Evolutionary conservation across 2,329 filamentous ascomycete genomes (phyloP), one percentile per base, ranked within the genome.

Genomic region (Pezizomycotina sp.): DNA sequence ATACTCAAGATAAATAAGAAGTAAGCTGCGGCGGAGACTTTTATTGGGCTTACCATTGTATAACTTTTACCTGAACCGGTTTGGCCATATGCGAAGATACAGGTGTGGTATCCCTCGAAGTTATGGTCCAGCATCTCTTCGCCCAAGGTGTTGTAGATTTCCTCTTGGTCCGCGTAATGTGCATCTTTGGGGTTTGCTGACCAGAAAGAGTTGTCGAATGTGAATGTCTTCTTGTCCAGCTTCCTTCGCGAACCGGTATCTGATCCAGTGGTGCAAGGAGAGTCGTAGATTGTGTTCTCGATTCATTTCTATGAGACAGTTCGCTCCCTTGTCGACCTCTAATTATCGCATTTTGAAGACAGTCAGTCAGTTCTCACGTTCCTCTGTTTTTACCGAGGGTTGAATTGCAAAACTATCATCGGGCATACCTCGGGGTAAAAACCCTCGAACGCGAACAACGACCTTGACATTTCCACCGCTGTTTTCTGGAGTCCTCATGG

Each of bases 121-220:
- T 98, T 98, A 66, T 98, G 89, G 58, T 98, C 89, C 45, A 98
- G 68, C 50, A 98, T 95, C 54, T 95, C 89, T 57, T 93, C 83
- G 36, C 89, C 89, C 15, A 98, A 68, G 41, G 77, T 78, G 53
- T 89, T 81, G 64, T 98, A 95, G 37, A 98, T 77, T 52, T 93
- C 80, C 52, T 83, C 80, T 56, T 98, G 89, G 43, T 77, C 69
- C 3, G 89, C 84, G 55, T 93, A 98, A 60, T 93, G 81, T 20
- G 71, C 63, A 54, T 92, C 83, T 16, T 64, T 58, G 37, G 68
- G 67, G 55, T 86, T 63, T 59, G 93, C 83, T 42, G 86, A 95
- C 84, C 89, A 98, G 61, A 95, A 98, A 0, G 84, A 95, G 55
- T 83, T 92, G 63, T 98, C 89, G 56, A 98, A 98, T 2, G 80